These are phyloP conservation scores for Trichothecium roseum DNA, from an alignment of 2,329 filamentous ascomycete genomes.

Conservation along the genomic window DNA sequence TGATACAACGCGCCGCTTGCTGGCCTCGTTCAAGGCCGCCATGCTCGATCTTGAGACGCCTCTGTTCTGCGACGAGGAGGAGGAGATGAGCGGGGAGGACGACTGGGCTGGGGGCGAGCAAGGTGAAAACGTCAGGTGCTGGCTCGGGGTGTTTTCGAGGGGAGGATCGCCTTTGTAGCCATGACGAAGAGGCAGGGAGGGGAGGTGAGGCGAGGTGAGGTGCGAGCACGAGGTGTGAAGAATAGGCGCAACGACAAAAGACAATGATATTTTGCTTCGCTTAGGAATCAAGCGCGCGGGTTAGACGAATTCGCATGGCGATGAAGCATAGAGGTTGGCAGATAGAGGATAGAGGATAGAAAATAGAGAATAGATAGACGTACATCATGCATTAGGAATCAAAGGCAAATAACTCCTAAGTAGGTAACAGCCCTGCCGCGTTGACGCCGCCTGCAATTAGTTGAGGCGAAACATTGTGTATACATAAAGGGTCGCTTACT, in stretches of 20 bases:
- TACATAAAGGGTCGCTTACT: too few species aligned
- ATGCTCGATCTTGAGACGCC: conserved; percentile 43
- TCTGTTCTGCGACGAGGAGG: conserved; percentile 46
- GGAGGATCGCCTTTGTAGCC: conserved; percentile 18
- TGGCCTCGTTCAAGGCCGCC: conserved; percentile 47
- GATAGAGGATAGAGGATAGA: too few species aligned
- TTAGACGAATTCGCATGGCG: too few species aligned
- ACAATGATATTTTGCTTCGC: background rate
- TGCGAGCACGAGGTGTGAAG: background rate
- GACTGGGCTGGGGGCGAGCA: conserved; percentile 53
- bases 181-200: background rate
- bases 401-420: too few species aligned
- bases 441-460: too few species aligned
- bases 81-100: conserved; percentile 55
- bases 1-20: conserved; percentile 50
- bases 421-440: too few species aligned
- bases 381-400: too few species aligned
- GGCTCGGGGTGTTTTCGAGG: conserved; percentile 53
- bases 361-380: too few species aligned
- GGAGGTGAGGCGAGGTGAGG: background rate
- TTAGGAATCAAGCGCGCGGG: background rate
- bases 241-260: background rate
- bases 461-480: too few species aligned
- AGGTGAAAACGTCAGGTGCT: conserved; percentile 45
- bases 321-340: too few species aligned